Evolutionary conservation across 768 basidiomycete genomes (phyloP), one percentile per base, ranked within the genome.

Genomic region (Rhizopogon vulgaris): DNA sequence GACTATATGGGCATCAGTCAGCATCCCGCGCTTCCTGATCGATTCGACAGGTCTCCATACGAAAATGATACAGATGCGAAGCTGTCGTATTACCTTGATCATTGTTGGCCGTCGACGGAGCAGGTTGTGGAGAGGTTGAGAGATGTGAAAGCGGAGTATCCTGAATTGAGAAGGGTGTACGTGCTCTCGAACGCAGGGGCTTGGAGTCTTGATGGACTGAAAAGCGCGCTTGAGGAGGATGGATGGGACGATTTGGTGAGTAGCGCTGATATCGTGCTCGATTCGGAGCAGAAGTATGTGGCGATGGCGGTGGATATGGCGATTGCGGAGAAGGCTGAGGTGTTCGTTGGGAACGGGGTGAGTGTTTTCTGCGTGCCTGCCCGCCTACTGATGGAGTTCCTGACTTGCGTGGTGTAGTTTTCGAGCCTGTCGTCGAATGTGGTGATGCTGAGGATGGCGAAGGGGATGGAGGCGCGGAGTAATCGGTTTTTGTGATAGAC

Each of bases 271-370:
- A 42, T 72, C n/a, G 55, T 54, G 39, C 61, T 83, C 24, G 77
- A 75, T 52, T 53, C 65, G 34, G 74, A 73, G 43, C 79, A 83
- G 59, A 63, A 58, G 12, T 63, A 77, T 12, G 77, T 82, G 3
- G 69, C 67, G 24, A 75, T 75, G 61, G 80, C 78, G 1, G 73
- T 82, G 36, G 82, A 83, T 60, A 83, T 84, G 82, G 78, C 74
- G 10, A 72, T 84, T 24, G 82, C 78, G 1, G 73, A 78, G 59
- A 67, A 69, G 43, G 80, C 80, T 1, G 78, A 83, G 57, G 77
- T 82, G 38, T 83, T 82, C 59, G 66, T 83, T 6, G 82, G 82
- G 0, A 84, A 83, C 56, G 81, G 82, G 51, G 80, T 82, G 43
- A 59, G 78, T 73, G 3, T 14, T 45, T 47, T 50, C n/a, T 30